phyloP scores from a whole-genome alignment of 768 basidiomycete genomes.

The Psilocybe tampanensis region DNA sequence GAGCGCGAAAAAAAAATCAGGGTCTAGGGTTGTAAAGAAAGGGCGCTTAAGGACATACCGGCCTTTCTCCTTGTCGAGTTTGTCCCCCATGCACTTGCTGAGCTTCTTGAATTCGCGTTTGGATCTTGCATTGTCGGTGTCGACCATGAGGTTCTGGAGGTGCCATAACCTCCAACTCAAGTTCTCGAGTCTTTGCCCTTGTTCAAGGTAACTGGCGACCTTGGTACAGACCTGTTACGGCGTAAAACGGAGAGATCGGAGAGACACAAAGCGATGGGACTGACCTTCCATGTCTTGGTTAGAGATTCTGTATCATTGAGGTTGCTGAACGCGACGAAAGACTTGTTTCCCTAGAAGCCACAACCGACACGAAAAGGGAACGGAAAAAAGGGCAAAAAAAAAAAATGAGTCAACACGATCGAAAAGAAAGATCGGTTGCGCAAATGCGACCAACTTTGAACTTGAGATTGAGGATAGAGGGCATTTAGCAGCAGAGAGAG shows the following conservation, averaged over 20 bases:
- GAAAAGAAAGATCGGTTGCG: conserved; percentile 15
- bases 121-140: conserved; percentile 85
- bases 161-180: conserved; percentile 93
- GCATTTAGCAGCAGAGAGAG: conserved; percentile 46
- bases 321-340: conserved; percentile 91
- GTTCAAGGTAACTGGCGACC: conserved; percentile 89
- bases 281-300: conserved; percentile 90
- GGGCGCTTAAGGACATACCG: conserved; percentile 52
- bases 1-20: conserved; percentile 25
- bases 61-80: conserved; percentile 91
- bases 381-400: conserved; percentile 18
- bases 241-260: conserved; percentile 4
- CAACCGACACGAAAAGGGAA: conserved; percentile 16
- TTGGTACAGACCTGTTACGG: conserved; percentile 77
- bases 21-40: conserved; percentile 32
- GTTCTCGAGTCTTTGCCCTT: conserved; percentile 90
- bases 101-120: conserved; percentile 92
- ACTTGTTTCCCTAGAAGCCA: conserved; percentile 82
- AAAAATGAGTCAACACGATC: conserved; percentile 7
- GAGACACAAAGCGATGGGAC: conserved; percentile 19
- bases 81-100: conserved; percentile 87
- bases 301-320: conserved; percentile 82
- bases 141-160: conserved; percentile 89
- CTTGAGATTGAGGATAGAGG: conserved; percentile 85
- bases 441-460: conserved; percentile 58